Evolutionary conservation across 2,329 filamentous ascomycete genomes (phyloP).

Genomic region (Daldinia sp.): DNA sequence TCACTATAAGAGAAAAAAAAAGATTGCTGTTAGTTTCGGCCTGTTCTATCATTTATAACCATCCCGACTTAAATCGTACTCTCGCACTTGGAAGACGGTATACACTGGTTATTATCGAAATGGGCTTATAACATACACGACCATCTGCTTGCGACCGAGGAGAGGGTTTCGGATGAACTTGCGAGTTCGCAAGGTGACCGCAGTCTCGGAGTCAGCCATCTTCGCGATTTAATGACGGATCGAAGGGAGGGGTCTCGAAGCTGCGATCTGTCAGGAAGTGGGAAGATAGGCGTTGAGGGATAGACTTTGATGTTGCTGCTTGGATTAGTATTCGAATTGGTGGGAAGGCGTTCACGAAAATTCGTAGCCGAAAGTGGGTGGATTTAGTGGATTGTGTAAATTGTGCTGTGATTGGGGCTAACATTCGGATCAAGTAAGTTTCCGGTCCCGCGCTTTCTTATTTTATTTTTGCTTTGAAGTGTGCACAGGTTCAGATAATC

Average conservation of each 20-base stretch:
- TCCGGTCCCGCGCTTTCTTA: constrained; percentile 25
- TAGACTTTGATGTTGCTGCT: constrained; percentile 27
- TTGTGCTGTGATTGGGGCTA: constrained; percentile 41
- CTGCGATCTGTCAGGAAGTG: constrained; percentile 31
- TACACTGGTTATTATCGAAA: not conserved
- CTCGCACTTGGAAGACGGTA: not conserved
- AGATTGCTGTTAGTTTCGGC: constrained; percentile 21
- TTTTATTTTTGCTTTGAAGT: not conserved
- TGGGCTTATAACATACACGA: constrained; percentile 81
- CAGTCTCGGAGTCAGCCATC: constrained; percentile 87
- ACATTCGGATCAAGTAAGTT: constrained; percentile 20
- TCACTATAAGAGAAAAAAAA: constrained; percentile 71
- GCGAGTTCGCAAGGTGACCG: constrained; percentile 93
- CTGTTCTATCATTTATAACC: not conserved
- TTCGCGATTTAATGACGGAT: constrained; percentile 62
- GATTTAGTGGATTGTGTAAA: constrained; percentile 3
- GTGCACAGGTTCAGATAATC: constrained; percentile 1
- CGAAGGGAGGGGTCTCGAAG: constrained; percentile 1
- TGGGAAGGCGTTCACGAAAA: constrained; percentile 12
- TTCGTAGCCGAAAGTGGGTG: constrained; percentile 32
- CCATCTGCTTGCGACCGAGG: constrained; percentile 99
- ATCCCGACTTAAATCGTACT: no score
- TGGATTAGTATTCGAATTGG: constrained; percentile 8
- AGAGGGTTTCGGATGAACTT: constrained; percentile 99
- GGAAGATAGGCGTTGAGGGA: constrained; percentile 27